Base-by-base conservation (phyloP, 306 rosid species). In the Cercis canadensis region DNA sequence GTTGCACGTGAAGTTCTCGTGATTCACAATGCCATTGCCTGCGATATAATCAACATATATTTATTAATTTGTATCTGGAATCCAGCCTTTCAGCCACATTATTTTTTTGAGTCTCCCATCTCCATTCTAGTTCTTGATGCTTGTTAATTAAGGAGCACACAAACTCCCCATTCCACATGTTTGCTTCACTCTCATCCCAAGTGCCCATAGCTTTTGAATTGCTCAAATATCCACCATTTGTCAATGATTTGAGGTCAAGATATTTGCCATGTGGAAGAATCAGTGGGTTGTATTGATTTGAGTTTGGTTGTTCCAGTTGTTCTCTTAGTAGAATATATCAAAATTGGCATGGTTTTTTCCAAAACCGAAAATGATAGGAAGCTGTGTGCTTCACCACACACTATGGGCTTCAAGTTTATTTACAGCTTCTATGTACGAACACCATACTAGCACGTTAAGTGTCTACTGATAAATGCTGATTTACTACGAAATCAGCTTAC, bases 1-100 rank as follows among this genome's bases (percentile, higher is more conserved):
- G 67, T 85, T 84, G 92, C 98, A 90, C 97, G 97, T 89, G 98
- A 87, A 88, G 78, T 70, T 85, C 89, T 90, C 78, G 94, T 88
- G 90, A 78, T 90, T 87, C 90, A 78, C 97, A 86, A 78, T 64
- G 85, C 52, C 87, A 75, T 88, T 93, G 84, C 96, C 92, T 82
- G 67, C 69, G 81, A 52, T 56, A 66, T 55, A 84, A 88, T 87
- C 78, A 55, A 84, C 86, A 81, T 52, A 21, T 44, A 65, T 24
- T 50, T 6, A 57, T 74, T 47, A 12, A 51, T 46, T 39, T 11
- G 63, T 57, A 64, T 54, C 45, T 60, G 60, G 7, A 37, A 8
- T 37, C 43, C 43, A 37, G 62, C 73, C 85, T 45, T 65, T 12
- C 16, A 77, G 65, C 69, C 43, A 37, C 10, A 37, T 37, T 37